These are phyloP conservation scores for Phyllosticta paracitricarpa DNA, from an alignment of 2,329 filamentous ascomycete genomes.

Conservation along the genomic window DNA sequence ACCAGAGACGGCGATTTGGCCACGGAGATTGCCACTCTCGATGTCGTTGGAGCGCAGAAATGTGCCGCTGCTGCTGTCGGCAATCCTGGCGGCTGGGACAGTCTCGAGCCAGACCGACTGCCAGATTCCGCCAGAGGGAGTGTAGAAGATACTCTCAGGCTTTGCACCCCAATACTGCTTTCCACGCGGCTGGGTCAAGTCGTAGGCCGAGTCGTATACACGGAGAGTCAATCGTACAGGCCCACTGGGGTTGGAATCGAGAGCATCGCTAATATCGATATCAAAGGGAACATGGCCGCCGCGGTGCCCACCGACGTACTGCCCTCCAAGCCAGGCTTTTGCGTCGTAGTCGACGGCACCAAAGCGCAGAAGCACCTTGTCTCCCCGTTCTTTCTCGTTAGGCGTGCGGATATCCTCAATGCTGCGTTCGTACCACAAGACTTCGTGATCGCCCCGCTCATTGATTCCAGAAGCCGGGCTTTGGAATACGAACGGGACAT, in stretches of 20 bases:
- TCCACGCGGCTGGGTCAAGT: slow-evolving; percentile 54
- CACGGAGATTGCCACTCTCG: slow-evolving; percentile 40
- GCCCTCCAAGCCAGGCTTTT: slow-evolving; percentile 46
- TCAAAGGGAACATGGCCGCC: slow-evolving; percentile 51
- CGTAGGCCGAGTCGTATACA: slow-evolving; percentile 54
- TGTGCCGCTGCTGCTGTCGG: slow-evolving; percentile 48
- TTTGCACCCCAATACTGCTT: slow-evolving; percentile 58
- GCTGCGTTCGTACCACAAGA: slow-evolving; percentile 54
- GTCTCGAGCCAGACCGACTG: slow-evolving; percentile 49
- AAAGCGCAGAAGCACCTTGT: slow-evolving; percentile 43
- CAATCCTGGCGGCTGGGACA: slow-evolving; percentile 44
- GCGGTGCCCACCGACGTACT: slow-evolving; percentile 43
- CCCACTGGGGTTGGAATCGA: slow-evolving; percentile 12
- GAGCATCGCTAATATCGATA: slow-evolving; percentile 46
- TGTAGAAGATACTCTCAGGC: slow-evolving; percentile 52
- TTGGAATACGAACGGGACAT: slow-evolving; percentile 58
- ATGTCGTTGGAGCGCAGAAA: slow-evolving; percentile 48
- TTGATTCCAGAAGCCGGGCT: slow-evolving; percentile 53
- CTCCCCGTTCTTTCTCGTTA: slow-evolving; percentile 31
- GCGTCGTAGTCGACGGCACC: slow-evolving; percentile 55
- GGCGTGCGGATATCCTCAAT: slow-evolving; percentile 41
- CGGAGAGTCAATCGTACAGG: slow-evolving; percentile 41
- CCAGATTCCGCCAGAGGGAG: slow-evolving; percentile 49
- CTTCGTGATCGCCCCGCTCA: slow-evolving; percentile 53
- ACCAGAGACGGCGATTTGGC: slow-evolving; percentile 41